Percentiles rank a stretch among this genome's conserved stretches.
Conservation (phyloP, 306 rosid genomes). For the Malus domestica region DNA sequence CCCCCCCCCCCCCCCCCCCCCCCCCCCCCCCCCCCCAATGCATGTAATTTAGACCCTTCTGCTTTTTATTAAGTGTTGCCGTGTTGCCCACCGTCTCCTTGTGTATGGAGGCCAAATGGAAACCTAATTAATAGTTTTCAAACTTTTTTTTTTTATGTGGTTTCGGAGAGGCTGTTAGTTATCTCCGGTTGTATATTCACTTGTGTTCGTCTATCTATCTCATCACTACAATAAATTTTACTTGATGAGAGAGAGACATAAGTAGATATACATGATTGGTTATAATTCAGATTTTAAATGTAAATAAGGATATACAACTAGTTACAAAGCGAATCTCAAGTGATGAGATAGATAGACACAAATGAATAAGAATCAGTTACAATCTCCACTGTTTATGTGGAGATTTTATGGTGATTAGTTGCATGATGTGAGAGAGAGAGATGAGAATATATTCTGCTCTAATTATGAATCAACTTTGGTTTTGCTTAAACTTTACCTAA, state of each 20-base stretch:
- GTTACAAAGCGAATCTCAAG: no score
- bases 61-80: not conserved
- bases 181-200: not conserved
- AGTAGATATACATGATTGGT: no score
- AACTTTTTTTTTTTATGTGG: not conserved
- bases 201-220: not conserved
- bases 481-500: constrained; percentile 1
- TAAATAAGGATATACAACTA: no score
- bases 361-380: not conserved
- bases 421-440: not conserved
- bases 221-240: not conserved
- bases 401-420: no score
- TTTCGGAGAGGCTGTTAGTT: not conserved
- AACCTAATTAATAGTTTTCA: not conserved
- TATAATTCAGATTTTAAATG: no score
- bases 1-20: not conserved
- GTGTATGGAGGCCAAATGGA: not conserved
- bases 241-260: not conserved
- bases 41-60: not conserved
- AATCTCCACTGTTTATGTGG: not conserved
- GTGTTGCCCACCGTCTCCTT: not conserved
- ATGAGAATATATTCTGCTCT: no score
- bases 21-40: not conserved
- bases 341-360: not conserved
- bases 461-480: not conserved